Evolutionary conservation across 306 rosid species (phyloP).

Genomic region (Prunus padus): DNA sequence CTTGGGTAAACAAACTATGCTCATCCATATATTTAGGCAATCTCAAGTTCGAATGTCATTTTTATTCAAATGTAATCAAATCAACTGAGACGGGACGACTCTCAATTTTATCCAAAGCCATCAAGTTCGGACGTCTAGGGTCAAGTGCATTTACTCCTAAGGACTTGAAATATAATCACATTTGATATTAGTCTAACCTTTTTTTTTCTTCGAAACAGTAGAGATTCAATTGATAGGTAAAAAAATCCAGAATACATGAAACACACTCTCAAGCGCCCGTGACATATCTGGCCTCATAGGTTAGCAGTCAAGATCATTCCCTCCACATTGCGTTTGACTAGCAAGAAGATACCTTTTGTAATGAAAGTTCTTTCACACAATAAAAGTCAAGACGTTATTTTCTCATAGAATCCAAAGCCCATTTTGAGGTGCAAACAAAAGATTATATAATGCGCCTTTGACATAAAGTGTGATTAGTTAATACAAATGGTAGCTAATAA

Average conservation of each 20-base stretch:
- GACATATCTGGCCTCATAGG: neutral
- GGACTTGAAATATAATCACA: too few species aligned
- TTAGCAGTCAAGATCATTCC: neutral
- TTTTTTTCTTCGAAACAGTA: too few species aligned
- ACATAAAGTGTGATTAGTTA: conserved; percentile 6
- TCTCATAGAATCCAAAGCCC: conserved; percentile 18
- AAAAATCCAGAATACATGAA: too few species aligned
- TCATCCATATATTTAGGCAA: neutral
- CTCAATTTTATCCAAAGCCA: neutral
- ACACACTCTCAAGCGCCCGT: too few species aligned
- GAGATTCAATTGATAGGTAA: too few species aligned
- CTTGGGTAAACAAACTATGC: neutral
- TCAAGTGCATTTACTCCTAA: neutral
- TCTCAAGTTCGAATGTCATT: neutral
- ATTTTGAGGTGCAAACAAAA: neutral
- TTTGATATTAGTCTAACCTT: too few species aligned
- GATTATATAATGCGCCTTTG: neutral
- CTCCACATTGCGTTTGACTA: neutral
- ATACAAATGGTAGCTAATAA: conserved; percentile 6
- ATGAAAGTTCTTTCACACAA: neutral
- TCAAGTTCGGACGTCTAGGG: neutral
- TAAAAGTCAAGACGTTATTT: neutral
- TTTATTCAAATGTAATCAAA: neutral
- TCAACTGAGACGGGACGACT: neutral
- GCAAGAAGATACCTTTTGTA: neutral